A percentile compares a stretch with the other conserved stretches of the same genome.
These are phyloP conservation scores for Miamiensis avidus DNA, from an alignment of 169 alveolate species.

Conservation along the genomic window DNA sequence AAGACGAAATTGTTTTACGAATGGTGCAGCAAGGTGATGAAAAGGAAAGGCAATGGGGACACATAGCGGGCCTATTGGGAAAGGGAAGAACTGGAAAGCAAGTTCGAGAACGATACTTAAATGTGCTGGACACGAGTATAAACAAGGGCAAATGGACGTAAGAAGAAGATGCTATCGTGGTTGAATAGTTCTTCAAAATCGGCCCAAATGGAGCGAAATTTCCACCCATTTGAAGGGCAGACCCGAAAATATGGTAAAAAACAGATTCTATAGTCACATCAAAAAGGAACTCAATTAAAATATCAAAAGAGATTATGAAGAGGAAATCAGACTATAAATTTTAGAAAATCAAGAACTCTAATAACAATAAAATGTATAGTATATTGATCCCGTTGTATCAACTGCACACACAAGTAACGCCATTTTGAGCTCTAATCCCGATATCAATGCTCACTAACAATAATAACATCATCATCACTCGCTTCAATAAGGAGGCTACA, in stretches of 20 bases:
- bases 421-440: too few relatives aligned
- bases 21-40: conserved; percentile 39
- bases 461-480: too few relatives aligned
- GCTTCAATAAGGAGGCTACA: too few relatives aligned
- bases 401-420: too few relatives aligned
- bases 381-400: too few relatives aligned
- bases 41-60: conserved; percentile 20
- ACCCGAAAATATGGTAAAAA: conserved; percentile 28
- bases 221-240: conserved; percentile 37
- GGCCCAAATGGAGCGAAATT: conserved; percentile 47
- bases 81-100: conserved; percentile 63
- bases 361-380: too few relatives aligned
- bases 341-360: too few relatives aligned
- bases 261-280: conserved; percentile 17
- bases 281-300: too few relatives aligned
- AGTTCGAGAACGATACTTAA: conserved; percentile 78
- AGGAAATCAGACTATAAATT: too few relatives aligned
- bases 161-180: conserved; percentile 34
- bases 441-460: too few relatives aligned
- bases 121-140: conserved; percentile 63
- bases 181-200: conserved; percentile 21
- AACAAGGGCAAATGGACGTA: conserved; percentile 46
- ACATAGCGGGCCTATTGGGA: conserved; percentile 4
- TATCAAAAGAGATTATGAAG: too few relatives aligned
- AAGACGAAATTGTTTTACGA: conserved; percentile 69